Conservation (phyloP, 805 yeast species). For the Pichia insulana region DNA sequence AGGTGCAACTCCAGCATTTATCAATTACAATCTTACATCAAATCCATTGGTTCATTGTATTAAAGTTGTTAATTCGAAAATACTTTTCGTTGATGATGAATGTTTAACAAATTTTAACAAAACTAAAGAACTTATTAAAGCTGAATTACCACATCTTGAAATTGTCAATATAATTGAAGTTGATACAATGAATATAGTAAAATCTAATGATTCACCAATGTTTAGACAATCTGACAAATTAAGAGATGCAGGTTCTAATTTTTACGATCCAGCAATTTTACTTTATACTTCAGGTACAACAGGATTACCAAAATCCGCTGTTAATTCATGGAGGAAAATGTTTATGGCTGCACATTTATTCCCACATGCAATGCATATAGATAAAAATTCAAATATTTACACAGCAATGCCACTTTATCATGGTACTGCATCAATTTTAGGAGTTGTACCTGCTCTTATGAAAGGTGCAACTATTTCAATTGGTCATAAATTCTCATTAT, state of each 20-base stretch:
- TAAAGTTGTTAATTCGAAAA: slow-evolving; percentile 51
- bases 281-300: slow-evolving; percentile 94
- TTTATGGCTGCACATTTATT: slow-evolving; percentile 63
- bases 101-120: slow-evolving; percentile 35
- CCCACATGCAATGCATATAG: slow-evolving; percentile 57
- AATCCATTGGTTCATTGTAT: slow-evolving; percentile 74
- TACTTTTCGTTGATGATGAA: slow-evolving; percentile 64
- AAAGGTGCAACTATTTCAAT: slow-evolving; percentile 71
- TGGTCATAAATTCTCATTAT: slow-evolving; percentile 73
- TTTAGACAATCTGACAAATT: slow-evolving; percentile 47
- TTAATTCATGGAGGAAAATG: slow-evolving; percentile 84
- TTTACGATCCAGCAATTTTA: slow-evolving; percentile 57
- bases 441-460: slow-evolving; percentile 52
- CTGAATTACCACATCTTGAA: slow-evolving; percentile 25
- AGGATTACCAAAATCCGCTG: slow-evolving; percentile 89
- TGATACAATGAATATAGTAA: slow-evolving; percentile 9
- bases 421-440: slow-evolving; percentile 85
- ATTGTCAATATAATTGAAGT: slow-evolving; percentile 17
- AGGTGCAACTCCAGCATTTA: slow-evolving; percentile 82
- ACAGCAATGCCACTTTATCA: slow-evolving; percentile 96
- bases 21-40: slow-evolving; percentile 72
- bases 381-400: slow-evolving; percentile 49
- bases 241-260: slow-evolving; percentile 51
- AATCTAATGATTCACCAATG: slow-evolving; percentile 30
- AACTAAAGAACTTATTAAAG: slow-evolving; percentile 31